phyloP scores from a whole-genome alignment of 805 yeast species.

The Yamadazyma paraphyllophila region DNA sequence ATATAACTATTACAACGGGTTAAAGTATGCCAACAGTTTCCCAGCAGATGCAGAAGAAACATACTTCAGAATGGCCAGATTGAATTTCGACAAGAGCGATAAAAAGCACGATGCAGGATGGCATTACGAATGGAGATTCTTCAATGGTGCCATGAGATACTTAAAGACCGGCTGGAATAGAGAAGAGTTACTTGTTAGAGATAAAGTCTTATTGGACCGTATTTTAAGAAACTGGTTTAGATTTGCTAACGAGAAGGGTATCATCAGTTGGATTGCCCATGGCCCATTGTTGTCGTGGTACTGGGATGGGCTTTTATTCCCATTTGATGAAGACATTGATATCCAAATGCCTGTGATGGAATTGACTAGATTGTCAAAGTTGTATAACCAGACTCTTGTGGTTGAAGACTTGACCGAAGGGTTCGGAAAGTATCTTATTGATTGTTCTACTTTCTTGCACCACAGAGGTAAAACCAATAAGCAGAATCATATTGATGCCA shows the following conservation, averaged over 20 bases:
- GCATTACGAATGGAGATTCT: slow-evolving; percentile 63
- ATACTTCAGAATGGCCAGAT: slow-evolving; percentile 37
- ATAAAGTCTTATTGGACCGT: slow-evolving; percentile 22
- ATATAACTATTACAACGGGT: slow-evolving; percentile 22
- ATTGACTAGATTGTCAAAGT: slow-evolving; percentile 19
- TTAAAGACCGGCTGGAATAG: slow-evolving; percentile 30
- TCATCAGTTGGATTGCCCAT: slow-evolving; percentile 28
- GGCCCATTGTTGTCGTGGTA: slow-evolving; percentile 31
- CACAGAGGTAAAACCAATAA: slow-evolving; percentile 20
- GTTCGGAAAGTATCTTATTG: slow-evolving; percentile 25
- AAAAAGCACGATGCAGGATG: slow-evolving; percentile 43
- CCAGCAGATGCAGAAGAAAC: slow-evolving; percentile 24
- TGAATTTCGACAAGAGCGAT: slow-evolving; percentile 28
- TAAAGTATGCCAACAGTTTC: slow-evolving; percentile 18
- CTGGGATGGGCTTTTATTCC: slow-evolving; percentile 29
- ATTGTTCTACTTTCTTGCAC: slow-evolving; percentile 29
- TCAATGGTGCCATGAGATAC: slow-evolving; percentile 53
- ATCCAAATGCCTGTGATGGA: slow-evolving; percentile 29
- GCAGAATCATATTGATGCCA: slow-evolving; percentile 34
- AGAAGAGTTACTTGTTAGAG: slow-evolving; percentile 22
- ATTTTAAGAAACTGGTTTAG: slow-evolving; percentile 26
- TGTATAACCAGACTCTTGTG: slow-evolving; percentile 27
- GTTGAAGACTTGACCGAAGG: slow-evolving; percentile 32
- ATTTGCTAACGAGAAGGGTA: slow-evolving; percentile 22
- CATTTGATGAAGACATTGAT: slow-evolving; percentile 30